A percentile compares a stretch with the other conserved stretches of the same genome.
Evolutionary conservation across 345 rosid species (phyloP).

Genomic region (Eucalyptus regnans): DNA sequence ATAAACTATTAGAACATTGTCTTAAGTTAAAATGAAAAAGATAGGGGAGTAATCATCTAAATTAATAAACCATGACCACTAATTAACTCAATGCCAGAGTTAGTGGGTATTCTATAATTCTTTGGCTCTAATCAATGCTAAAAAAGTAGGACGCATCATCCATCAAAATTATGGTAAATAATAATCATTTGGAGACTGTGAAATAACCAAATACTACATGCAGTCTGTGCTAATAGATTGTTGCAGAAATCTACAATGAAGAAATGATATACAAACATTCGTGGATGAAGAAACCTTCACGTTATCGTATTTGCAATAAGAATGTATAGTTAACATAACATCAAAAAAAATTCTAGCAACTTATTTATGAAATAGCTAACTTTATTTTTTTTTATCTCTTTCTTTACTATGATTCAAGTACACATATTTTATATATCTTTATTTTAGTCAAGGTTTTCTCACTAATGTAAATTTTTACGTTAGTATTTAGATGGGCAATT

Average conservation of each 20-base stretch:
- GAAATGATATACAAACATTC: too few species aligned
- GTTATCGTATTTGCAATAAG: background rate
- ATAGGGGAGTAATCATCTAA: too few species aligned
- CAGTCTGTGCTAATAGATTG: accelerated
- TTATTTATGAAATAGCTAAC: too few species aligned
- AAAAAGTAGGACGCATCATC: background rate
- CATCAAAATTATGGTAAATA: background rate
- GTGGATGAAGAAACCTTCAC: background rate
- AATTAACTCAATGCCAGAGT: background rate
- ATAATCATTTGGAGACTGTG: background rate
- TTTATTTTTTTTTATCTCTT: too few species aligned
- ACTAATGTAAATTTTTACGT: background rate
- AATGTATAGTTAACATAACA: background rate
- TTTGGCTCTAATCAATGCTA: background rate
- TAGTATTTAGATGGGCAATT: background rate
- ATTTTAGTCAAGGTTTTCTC: background rate
- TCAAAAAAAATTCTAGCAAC: too few species aligned
- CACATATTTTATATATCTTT: too few species aligned
- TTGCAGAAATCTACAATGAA: background rate
- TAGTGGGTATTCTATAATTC: background rate
- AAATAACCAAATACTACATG: too few species aligned
- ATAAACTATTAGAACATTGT: background rate
- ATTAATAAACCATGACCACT: background rate
- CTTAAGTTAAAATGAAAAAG: too few species aligned
- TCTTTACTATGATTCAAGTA: background rate